Base-by-base conservation (phyloP, 768 basidiomycete genomes). In the Crucibulum laeve region DNA sequence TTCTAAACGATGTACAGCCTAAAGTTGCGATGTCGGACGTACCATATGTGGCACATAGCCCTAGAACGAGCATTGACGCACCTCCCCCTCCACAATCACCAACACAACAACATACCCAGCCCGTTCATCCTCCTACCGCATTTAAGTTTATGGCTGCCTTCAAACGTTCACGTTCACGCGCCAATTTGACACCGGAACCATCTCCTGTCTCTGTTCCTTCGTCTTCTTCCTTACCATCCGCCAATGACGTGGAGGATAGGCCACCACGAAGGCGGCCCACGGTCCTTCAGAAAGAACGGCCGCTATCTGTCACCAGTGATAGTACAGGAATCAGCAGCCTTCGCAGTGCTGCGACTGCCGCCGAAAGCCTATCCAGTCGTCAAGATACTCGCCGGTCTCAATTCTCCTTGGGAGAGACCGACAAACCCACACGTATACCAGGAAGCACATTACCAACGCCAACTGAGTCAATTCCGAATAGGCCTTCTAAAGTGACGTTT, bases 121-220 rank as follows among this genome's bases (percentile, higher is more conserved):
- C 64, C 11, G 56, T 56, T 11, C 73, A 74, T 45, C 67, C 80
- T 11, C 74, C 82, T 4, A 76, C 75, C 4, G 81, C 76, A 5
- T 84, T 79, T 68, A 85, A 73, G 58, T 77, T 86, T 46, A 71
- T 82, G 46, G 69, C 73, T 18, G 77, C 73, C 11, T 84, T 87
- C 63, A 84, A 77, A 48, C 75, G 76, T 28, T 81, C 84, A 17
- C 69, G 76, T 26, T 81, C 84, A 17, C 69, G 76, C 40, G 77
- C 78, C n/a, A 82, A 74, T 49, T 53, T 83, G 15, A 67, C 72
- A 1, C 65, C 74, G 3, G 69, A 77, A 25, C 66, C 70, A n/a
- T n/a, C n/a, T 24, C 53, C 48, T 23, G 51, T 62, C 5, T 52
- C 56, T 4, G 50, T 64, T 15, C 59, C 65, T 7, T 45, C 67